Evolutionary conservation across 2,329 filamentous ascomycete species (phyloP), one percentile per base, ranked within the genome.

Genomic region (Penicillium sp.): DNA sequence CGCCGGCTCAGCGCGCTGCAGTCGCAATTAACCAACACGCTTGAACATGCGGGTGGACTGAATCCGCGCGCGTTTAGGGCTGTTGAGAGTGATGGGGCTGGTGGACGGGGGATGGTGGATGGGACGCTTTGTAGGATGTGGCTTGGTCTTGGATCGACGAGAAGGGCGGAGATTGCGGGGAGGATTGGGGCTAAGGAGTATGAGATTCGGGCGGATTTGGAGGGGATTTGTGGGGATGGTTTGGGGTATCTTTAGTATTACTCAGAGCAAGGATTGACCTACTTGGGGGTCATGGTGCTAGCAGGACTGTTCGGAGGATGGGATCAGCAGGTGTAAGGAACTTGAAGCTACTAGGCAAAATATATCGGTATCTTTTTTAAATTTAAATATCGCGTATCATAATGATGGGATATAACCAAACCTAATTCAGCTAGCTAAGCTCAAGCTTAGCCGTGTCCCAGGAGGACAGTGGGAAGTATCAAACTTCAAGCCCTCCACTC

Each of bases 51-150:
- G 4, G 90, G 87, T 7, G 91, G 90, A 0, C 79, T 97, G 46
- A 97, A 97, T 73, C 89, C 91, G 2, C 86, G 89, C 51, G 90
- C 87, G 0, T 90, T 93, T 75, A 83, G 94, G 13, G 79, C 84
- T 65, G 70, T 81, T 62, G 60, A 81, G 70, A 71, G 81, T 69
- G 70, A 82, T 71, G 67, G 75, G 54, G 60, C 77, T 56, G 52
- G 83, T 76, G 61, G 83, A 1, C 79, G 89, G 16, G 86, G 84
- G 2, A 83, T 95, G 48, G 82, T 97, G 3, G 92, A 97, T 69
- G 92, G 91, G 0, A 82, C n/a, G n/a, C 81, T n/a, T 67, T 96
- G 36, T 71, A 96, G 83, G 55, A 77, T 91, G 53, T 94, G 91
- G 85, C 81, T 84, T 36, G 91, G 94, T 74, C 72, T 96, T 59